Evolutionary conservation across 805 yeast species (phyloP).

Genomic region (Sugiyamaella valdiviana): DNA sequence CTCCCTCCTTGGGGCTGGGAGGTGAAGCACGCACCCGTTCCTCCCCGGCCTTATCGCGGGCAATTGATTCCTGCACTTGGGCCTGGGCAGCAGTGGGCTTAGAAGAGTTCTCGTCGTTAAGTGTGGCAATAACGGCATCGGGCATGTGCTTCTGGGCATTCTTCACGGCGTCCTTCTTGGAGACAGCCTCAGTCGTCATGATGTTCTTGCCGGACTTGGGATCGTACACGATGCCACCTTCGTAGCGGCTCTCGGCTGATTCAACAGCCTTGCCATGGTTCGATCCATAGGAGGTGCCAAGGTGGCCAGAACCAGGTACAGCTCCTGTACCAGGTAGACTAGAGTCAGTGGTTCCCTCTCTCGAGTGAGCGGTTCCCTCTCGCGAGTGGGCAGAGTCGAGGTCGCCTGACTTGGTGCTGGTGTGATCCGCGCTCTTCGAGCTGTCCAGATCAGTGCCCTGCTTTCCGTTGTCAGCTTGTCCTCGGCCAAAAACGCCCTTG

Average conservation of each 20-base stretch:
- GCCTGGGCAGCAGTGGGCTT: neutral
- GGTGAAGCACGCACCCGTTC: neutral
- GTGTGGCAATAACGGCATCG: constrained; percentile 1
- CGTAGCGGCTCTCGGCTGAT: neutral
- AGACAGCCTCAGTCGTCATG: constrained; percentile 1
- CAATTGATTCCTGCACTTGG: neutral
- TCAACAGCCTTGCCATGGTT: neutral
- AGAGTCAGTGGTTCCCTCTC: too few relatives aligned
- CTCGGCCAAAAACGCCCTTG: constrained; percentile 8
- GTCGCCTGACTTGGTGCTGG: too few relatives aligned
- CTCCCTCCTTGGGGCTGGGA: neutral
- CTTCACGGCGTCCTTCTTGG: neutral
- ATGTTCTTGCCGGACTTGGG: constrained; percentile 5
- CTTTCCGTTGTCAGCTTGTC: neutral
- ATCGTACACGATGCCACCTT: constrained; percentile 3
- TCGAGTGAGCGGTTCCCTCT: too few relatives aligned
- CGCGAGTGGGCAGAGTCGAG: too few relatives aligned
- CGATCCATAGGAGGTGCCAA: neutral
- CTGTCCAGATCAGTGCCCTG: too few relatives aligned
- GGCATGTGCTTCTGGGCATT: constrained; percentile 5
- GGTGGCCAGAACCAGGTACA: neutral
- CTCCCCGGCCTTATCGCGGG: neutral
- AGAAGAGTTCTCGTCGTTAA: neutral
- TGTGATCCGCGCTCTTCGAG: too few relatives aligned
- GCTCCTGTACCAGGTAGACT: neutral